Evolutionary conservation across 2,329 filamentous ascomycete genomes (phyloP).

Genomic region (Fusarium temperatum): DNA sequence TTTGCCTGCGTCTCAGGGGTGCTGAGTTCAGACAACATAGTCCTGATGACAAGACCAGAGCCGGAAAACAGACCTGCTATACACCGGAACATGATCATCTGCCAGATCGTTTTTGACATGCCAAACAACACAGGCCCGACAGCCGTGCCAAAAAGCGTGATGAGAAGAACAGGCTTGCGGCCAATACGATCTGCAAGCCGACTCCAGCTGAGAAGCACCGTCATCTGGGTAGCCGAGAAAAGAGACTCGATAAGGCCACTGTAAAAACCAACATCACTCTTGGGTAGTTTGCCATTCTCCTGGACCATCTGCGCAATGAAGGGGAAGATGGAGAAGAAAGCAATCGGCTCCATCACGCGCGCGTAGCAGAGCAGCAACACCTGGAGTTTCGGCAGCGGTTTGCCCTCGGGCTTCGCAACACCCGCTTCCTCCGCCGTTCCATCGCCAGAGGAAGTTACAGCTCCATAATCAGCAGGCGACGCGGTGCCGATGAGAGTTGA

Average conservation of each 20-base stretch:
- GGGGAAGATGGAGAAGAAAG: slow-evolving; percentile 86
- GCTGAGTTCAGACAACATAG: slow-evolving; percentile 80
- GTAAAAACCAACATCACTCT: slow-evolving; percentile 81
- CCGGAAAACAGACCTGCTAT: slow-evolving; percentile 78
- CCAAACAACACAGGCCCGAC: slow-evolving; percentile 73
- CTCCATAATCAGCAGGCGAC: slow-evolving; percentile 18
- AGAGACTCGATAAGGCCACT: slow-evolving; percentile 77
- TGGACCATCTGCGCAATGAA: slow-evolving; percentile 83
- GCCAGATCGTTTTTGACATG: slow-evolving; percentile 69
- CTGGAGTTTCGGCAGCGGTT: slow-evolving; percentile 61
- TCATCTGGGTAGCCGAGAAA: slow-evolving; percentile 79
- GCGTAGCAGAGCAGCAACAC: slow-evolving; percentile 78
- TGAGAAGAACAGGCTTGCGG: slow-evolving; percentile 76
- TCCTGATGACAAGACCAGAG: slow-evolving; percentile 76
- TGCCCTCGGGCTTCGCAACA: slow-evolving; percentile 1
- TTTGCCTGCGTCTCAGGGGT: slow-evolving; percentile 75
- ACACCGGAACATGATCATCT: slow-evolving; percentile 79
- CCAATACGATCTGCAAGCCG: slow-evolving; percentile 69
- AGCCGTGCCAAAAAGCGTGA: slow-evolving; percentile 71
- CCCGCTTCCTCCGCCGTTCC: neutral
- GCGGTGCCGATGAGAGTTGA: slow-evolving; percentile 39
- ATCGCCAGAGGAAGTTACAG: slow-evolving; percentile 1
- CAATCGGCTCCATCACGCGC: slow-evolving; percentile 77
- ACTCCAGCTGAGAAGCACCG: slow-evolving; percentile 82
- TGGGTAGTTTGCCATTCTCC: slow-evolving; percentile 67